These are phyloP conservation scores for Schizothecium vesticola DNA, from an alignment of 495 filamentous ascomycete species.

Conservation along the genomic window DNA sequence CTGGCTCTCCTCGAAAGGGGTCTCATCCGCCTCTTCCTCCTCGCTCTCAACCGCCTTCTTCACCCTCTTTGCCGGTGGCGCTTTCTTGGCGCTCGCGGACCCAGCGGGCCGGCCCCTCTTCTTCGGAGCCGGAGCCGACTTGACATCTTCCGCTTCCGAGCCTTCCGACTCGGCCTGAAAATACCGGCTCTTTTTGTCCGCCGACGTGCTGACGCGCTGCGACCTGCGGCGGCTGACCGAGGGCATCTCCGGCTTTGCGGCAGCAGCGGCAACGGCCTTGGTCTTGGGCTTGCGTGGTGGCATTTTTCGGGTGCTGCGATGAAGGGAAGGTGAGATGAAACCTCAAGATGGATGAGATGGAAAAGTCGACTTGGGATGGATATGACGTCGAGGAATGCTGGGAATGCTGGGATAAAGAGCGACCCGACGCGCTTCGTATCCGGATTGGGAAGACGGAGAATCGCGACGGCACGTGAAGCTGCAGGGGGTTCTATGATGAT, in stretches of 20 bases:
- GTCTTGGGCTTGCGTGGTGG: not conserved
- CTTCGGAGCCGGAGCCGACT: not conserved
- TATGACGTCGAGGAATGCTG: not conserved
- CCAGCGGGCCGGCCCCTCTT: not conserved
- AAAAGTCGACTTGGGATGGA: not conserved
- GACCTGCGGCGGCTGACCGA: conserved; percentile 30
- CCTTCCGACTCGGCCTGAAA: conserved; percentile 27
- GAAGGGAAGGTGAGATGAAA: not conserved
- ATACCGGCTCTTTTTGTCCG: conserved; percentile 34
- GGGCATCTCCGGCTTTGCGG: conserved; percentile 9
- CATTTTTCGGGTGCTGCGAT: not conserved
- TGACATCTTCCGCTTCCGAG: not conserved
- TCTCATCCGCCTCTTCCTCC: not conserved
- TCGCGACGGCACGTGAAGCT: not conserved
- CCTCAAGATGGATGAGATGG: not conserved
- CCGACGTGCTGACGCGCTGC: conserved; percentile 25
- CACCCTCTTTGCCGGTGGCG: not conserved
- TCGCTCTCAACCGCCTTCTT: not conserved
- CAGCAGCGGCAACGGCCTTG: not conserved
- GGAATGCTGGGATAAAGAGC: not conserved
- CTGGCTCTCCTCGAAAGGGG: not conserved
- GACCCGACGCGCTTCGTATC: not conserved
- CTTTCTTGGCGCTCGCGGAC: not conserved
- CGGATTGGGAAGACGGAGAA: not conserved
- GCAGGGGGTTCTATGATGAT: not conserved